Conservation (phyloP, 208 protist species). For the Acanthamoeba royreba region DNA sequence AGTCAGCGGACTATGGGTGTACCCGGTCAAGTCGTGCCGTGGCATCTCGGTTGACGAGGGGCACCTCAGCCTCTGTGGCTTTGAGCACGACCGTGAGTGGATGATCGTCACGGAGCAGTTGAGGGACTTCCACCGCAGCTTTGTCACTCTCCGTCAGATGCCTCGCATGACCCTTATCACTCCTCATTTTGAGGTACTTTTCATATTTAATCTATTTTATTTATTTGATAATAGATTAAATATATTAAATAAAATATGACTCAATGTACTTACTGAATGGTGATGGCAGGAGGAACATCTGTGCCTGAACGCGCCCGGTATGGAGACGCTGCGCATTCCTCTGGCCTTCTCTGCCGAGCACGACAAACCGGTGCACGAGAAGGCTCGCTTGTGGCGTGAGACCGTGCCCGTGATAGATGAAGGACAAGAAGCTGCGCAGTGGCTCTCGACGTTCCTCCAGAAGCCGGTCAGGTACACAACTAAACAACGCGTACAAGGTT, state of each 20-base stretch:
- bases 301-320: background rate
- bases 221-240: too few species aligned
- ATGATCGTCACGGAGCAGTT: background rate
- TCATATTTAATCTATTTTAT: background rate
- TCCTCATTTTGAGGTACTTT: background rate
- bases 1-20: background rate
- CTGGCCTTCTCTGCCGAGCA: background rate
- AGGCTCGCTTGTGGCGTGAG: background rate
- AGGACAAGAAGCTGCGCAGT: background rate
- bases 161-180: background rate
- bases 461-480: background rate
- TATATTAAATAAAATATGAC: too few species aligned
- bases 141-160: background rate
- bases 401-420: background rate
- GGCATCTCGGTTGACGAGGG: background rate
- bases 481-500: background rate
- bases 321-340: background rate
- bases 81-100: background rate
- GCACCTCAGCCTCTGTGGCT: background rate
- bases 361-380: background rate
- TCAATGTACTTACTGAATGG: too few species aligned
- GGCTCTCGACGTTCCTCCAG: background rate
- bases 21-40: constrained; percentile 6
- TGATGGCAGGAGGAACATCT: background rate
- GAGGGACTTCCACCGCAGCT: background rate